Evolutionary conservation across 2,329 filamentous ascomycete species (phyloP), one percentile per base, ranked within the genome.

Genomic region (Trematosphaeria pertusa): DNA sequence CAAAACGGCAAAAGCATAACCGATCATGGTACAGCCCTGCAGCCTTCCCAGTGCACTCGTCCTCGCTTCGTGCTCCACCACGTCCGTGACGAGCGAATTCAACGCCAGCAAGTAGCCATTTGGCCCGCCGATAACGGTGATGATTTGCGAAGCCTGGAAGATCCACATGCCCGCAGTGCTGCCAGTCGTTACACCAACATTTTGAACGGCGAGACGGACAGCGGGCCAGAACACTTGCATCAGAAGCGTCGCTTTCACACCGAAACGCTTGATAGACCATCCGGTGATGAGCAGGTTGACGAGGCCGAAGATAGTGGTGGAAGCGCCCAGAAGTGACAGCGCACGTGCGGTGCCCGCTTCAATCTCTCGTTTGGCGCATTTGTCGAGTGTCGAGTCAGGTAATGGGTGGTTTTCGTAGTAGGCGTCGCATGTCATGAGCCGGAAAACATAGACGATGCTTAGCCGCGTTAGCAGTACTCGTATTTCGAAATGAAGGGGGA

Each of bases 341-440:
- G 87, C 79, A 1, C 75, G 75, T 0, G 87, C 86, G 1, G 86
- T 88, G 15, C 79, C 77, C 1, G 86, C 83, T 36, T 86, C 80
- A 48, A 90, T 86, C 52, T 82, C 81, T 43, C 81, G 81, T 24
- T 78, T 76, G 36, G 76, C 77, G 61, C 87, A 90, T 12, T 81
- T 76, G 48, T 85, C 81, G 3, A 75, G 75, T 3, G 67, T 58
- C 1, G 76, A 78, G 8, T 71, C 56, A 38, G 73, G 81, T 0
- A 78, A 76, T 10, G 80, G 76, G 58, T 88, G 81, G 2, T 74
- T 73, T 26, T 77, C 73, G 69, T 89, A 90, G 65, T 84, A 90
- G 40, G 81, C 79, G 43, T 89, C 84, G 69, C 87, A 90, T 38
- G 83, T 84, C 86, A 89, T 89, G 1, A 87, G 64, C 46, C 85